Evolutionary conservation across 2,329 filamentous ascomycete genomes (phyloP), one percentile per base, ranked within the genome.

Genomic region (Aciculosporium take): DNA sequence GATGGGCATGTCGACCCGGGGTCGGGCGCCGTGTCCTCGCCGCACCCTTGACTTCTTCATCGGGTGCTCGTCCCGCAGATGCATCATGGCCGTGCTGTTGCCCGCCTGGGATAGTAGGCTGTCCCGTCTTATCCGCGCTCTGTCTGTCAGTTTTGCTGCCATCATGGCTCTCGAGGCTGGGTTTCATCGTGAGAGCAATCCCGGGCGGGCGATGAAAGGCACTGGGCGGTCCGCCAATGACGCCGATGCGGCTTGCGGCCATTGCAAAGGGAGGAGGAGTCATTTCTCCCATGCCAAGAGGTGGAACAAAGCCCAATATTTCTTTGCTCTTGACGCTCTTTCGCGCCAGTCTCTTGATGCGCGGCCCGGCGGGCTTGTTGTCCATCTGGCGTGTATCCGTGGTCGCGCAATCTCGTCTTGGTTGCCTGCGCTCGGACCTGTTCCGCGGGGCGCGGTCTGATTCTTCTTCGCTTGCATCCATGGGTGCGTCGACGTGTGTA

Each of bases 281-380:
- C 3, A 43, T 17, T 3, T 40, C 41, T 6, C 42, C 44, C 3
- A 47, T 46, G 8, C 49, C 49, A 10, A 38, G 27, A 2, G 50
- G 49, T 17, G 53, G 35, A 7, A 53, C 39, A 35, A 62, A 64
- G 3, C 67, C 67, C 39, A 70, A 56, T n/a, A 70, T 59, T 42
- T 70, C 67, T 46, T 55, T 65, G 50, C 67, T 68, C 45, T 60
- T 67, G 34, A 69, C 53, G 32, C 63, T 62, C 48, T 62, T 67
- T 18, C 62, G 60, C 20, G 57, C 52, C 43, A 70, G 54, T 32
- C 53, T 61, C 1, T 59, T 57, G 15, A 69, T 56, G 7, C 59
- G 59, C 9, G 64, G 65, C 2, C 54, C 55, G 17, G 37, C 32
- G n/a, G 8, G 39, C 24, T n/a, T 33, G 18, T n/a, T 33, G 18